Percentiles rank a stretch among this genome's conserved stretches.
phyloP scores from a whole-genome alignment of 2,329 filamentous ascomycete genomes.

The Grosmannia huntii region DNA sequence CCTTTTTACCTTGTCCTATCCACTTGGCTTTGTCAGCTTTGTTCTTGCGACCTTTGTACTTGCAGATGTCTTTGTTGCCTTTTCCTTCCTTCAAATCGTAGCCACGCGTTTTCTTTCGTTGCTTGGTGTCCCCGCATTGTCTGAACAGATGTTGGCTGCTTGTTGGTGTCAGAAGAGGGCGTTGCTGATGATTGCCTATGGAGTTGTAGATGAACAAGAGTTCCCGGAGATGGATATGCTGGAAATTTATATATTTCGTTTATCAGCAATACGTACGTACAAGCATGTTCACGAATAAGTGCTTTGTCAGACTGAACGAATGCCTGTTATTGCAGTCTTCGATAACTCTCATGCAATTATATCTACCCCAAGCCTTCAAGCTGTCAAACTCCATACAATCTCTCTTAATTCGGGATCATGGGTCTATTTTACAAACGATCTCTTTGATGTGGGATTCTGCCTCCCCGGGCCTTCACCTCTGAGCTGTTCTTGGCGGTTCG shows the following conservation, averaged over 20 bases:
- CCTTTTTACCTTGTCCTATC: background rate
- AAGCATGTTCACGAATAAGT: too few relatives aligned
- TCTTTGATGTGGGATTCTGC: background rate
- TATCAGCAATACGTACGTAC: too few relatives aligned
- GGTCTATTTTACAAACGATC: background rate
- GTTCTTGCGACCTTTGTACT: background rate
- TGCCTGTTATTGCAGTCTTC: too few relatives aligned
- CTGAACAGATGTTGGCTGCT: too few relatives aligned
- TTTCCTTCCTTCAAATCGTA: background rate
- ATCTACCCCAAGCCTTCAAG: background rate
- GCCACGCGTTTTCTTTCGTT: too few relatives aligned
- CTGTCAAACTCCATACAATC: background rate
- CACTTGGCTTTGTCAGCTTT: background rate
- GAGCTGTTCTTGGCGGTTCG: background rate
- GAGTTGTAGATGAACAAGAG: too few relatives aligned
- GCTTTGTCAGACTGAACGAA: too few relatives aligned
- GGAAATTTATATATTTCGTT: too few relatives aligned
- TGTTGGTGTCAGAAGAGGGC: too few relatives aligned
- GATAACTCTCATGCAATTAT: background rate
- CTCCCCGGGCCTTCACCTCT: background rate
- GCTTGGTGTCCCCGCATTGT: too few relatives aligned
- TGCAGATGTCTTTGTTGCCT: background rate
- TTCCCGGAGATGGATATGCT: too few relatives aligned
- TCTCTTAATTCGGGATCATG: background rate
- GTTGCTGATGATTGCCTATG: too few relatives aligned